Base-by-base conservation (phyloP, 2,329 filamentous ascomycete genomes). In the Phyllosticta capitalensis region DNA sequence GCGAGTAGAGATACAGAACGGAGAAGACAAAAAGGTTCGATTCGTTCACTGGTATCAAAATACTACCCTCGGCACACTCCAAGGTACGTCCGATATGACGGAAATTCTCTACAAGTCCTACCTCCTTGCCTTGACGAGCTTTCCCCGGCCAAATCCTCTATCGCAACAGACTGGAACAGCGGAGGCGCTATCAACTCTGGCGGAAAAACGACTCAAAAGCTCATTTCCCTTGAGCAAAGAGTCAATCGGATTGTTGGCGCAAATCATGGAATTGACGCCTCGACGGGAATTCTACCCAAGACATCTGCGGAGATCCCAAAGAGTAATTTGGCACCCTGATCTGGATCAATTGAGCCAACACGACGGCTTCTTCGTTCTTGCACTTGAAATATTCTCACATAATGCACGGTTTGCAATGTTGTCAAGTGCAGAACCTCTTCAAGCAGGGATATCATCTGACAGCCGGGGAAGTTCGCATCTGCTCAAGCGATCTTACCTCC, bases 51-150 rank as follows among this genome's bases (percentile, higher is more conserved):
- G 24, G 14, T 28, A 33, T 9, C n/a, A 33, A 4, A 53, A 59
- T 28, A 17, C 22, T 3, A 59, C 20, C 2, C 52, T 59, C 1
- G 45, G 57, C 1, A 30, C 12, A 3, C 26, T 21, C 1, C 24
- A 26, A 26, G 26, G 45, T 6, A 17, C 9, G 1, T 7, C 77
- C 10, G 81, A 79, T 66, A 81, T 79, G 56, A 45, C 33, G 6
- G 33, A 45, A 4, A 10, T 45, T 6, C 69, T 87, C 0, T 74
- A 77, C 19, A 69, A 83, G 0, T 71, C 61, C 9, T 79, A 80
- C 26, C 67, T 86, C 0, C 82, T 86, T 62, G 81, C 78, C 0
- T 59, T 83, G 0, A 85, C 83, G 0, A 80, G 81, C 0, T 75
- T 76, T 54, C 80, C 74, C 24, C 67, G 83, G 0, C 76, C 78